Evolutionary conservation across 2,329 filamentous ascomycete genomes (phyloP).

Genomic region (Myriosclerotinia curreyana): DNA sequence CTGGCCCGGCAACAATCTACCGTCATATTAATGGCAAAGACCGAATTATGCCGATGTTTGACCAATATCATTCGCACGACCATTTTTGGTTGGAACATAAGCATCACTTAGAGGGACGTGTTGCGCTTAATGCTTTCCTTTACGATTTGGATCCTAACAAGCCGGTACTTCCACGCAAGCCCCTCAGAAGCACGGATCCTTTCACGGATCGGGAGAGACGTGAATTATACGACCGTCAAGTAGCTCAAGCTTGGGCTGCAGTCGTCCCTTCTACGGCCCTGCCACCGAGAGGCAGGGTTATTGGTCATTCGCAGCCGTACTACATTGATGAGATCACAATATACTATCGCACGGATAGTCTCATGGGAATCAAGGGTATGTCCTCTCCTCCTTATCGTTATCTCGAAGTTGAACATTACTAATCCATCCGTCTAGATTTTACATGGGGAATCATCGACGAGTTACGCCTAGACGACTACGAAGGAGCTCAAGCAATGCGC

Average conservation of each 20-base stretch:
- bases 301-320: not conserved
- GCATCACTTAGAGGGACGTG: not conserved
- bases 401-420: not conserved
- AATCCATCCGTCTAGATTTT: not conserved
- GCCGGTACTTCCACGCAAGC: not conserved
- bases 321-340: not conserved
- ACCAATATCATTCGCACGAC: not conserved
- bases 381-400: not conserved
- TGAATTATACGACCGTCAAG: not conserved
- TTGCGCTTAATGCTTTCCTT: slow-evolving; percentile 8
- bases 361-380: not conserved
- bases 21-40: not conserved
- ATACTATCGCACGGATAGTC: slow-evolving; percentile 1
- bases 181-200: not conserved
- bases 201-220: not conserved
- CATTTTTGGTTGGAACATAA: not conserved
- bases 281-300: not conserved
- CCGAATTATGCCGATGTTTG: slow-evolving; percentile 3
- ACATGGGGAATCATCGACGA: not conserved
- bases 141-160: slow-evolving; percentile 11
- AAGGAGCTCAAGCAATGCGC: not conserved
- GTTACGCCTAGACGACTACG: not conserved
- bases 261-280: not conserved
- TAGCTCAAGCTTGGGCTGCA: not conserved
- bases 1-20: slow-evolving; percentile 2